Conservation (phyloP, 2,329 filamentous ascomycete species). For the Emmonsia crescens region DNA sequence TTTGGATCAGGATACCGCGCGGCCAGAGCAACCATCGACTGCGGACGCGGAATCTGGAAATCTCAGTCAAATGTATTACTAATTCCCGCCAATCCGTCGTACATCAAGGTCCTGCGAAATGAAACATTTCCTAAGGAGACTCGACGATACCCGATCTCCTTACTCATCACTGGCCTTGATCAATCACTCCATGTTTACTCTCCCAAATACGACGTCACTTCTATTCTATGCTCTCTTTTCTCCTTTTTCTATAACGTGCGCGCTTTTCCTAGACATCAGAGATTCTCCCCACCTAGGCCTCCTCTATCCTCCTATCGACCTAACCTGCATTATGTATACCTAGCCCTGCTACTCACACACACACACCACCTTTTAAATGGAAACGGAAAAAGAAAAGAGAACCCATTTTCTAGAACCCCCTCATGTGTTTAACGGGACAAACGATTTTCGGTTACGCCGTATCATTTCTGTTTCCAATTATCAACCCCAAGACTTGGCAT, state of each 20-base stretch:
- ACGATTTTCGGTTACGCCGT: not conserved
- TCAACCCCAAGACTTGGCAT: too few relatives aligned
- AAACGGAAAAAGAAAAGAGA: not conserved
- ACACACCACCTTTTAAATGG: not conserved
- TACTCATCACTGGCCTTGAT: not conserved
- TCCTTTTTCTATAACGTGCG: not conserved
- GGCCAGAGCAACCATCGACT: not conserved
- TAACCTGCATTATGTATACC: not conserved
- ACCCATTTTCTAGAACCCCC: not conserved
- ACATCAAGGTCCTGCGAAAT: not conserved
- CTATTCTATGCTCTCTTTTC: not conserved
- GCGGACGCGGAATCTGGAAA: not conserved
- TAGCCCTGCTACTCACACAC: not conserved
- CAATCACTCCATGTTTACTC: not conserved
- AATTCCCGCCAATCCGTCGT: not conserved
- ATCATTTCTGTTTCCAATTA: too few relatives aligned
- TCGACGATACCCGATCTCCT: not conserved
- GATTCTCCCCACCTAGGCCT: not conserved
- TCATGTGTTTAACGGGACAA: not conserved
- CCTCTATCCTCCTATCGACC: not conserved
- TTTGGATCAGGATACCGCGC: not conserved
- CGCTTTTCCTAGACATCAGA: not conserved
- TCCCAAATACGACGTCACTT: not conserved
- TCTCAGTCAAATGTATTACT: conserved; percentile 6
- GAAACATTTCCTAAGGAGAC: not conserved